Evolutionary conservation across 495 filamentous ascomycete species (phyloP), one percentile per base, ranked within the genome.

Genomic region (Pseudevernia furfuracea): DNA sequence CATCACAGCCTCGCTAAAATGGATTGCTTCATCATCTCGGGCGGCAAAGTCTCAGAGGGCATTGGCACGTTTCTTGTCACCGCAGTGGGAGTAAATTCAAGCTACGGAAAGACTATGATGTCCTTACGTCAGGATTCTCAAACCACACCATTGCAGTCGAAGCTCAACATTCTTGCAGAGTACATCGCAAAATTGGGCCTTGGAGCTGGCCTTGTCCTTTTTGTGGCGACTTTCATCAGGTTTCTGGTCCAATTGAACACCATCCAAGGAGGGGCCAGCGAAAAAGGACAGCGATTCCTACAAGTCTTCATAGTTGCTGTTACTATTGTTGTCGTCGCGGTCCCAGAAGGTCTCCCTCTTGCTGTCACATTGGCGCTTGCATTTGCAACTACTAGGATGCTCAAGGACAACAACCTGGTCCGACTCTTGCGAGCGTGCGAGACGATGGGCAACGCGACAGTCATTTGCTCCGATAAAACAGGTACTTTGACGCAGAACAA

Each of bases 391-490:
- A 96, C 87, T 28, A 81, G 91, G 34, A 97, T 97, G 93, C 78
- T 96, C 55, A 94, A 89, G 73, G 93, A 97, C 69, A 93, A 96
- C 75, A 97, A 97, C 67, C 74, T 97, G 58, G 93, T 97, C 59
- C 89, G 93, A 36, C 83, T 93, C 62, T 79, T 97, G 46, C 87
- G 91, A 69, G 92, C 93, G 53, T 97, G 93, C 74, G 93, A 97
- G 74, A 95, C 93, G n/a, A 97, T 97, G 93, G 93, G 93, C 30
- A 96, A 96, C 74, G 93, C 93, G 7, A 96, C 92, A 0, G 93
- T 90, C 2, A 90, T 97, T 58, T 97, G 93, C 75, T 96, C 92
- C 4, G 93, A 97, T 77, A 97, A 97, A 74, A 97, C 93, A 0
- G 93, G 93, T 62, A 97, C 93, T 4, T 78, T 97, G n/a, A 94